Evolutionary conservation across 345 rosid genomes (phyloP).

Genomic region (Microcos paniculata): DNA sequence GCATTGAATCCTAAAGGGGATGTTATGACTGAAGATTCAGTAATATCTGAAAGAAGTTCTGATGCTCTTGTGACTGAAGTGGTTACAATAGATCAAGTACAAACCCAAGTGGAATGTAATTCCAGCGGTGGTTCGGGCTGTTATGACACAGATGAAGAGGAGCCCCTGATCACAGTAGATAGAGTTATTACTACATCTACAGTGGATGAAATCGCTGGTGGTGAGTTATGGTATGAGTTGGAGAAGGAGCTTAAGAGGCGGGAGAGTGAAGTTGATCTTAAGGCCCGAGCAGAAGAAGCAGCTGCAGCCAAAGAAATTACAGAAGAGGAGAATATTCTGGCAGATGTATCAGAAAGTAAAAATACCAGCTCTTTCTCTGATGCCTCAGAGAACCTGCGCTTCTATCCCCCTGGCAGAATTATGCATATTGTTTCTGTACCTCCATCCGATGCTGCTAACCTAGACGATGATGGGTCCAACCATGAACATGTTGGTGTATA

Average conservation of each 20-base stretch:
- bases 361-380: constrained; percentile 37
- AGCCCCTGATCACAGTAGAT: constrained; percentile 45
- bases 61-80: constrained; percentile 40
- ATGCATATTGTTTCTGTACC: constrained; percentile 70
- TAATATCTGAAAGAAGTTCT: constrained; percentile 42
- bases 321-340: constrained; percentile 62
- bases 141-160: constrained; percentile 70
- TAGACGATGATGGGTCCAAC: constrained; percentile 12
- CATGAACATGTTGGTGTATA: constrained; percentile 55
- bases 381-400: constrained; percentile 57
- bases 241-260: constrained; percentile 80
- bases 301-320: constrained; percentile 74
- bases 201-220: constrained; percentile 58
- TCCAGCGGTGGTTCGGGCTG: constrained; percentile 48
- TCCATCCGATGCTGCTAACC: constrained; percentile 18
- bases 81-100: constrained; percentile 26
- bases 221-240: constrained; percentile 82
- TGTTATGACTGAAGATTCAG: constrained; percentile 48
- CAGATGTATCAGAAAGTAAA: constrained; percentile 38
- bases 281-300: constrained; percentile 72
- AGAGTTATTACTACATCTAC: constrained; percentile 35
- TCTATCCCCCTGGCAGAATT: constrained; percentile 88
- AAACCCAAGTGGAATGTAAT: constrained; percentile 33
- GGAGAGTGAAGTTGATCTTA: constrained; percentile 50
- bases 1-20: constrained; percentile 40